These are phyloP conservation scores for Taxawa tesnikishii DNA, from an alignment of 2,329 filamentous ascomycete species.

Conservation along the genomic window DNA sequence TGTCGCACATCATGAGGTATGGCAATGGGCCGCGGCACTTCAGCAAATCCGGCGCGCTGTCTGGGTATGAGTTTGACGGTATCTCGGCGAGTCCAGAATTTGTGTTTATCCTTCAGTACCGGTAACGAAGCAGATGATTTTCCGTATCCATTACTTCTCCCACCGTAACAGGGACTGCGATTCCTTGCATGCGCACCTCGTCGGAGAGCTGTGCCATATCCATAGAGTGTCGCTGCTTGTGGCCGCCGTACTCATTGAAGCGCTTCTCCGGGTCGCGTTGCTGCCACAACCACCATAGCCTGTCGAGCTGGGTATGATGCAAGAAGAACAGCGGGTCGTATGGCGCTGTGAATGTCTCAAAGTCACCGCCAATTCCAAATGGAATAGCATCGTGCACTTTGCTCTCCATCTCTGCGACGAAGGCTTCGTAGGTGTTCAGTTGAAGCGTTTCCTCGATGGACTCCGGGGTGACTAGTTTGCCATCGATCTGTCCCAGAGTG, in stretches of 20 bases:
- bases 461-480: slow-evolving; percentile 9
- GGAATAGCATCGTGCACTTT: slow-evolving; percentile 13
- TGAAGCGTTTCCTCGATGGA: slow-evolving; percentile 10
- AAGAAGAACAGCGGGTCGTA: slow-evolving; percentile 9
- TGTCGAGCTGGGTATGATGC: slow-evolving; percentile 9
- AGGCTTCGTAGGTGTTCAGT: slow-evolving; percentile 8
- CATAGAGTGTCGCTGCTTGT: slow-evolving; percentile 8
- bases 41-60: no score
- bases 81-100: no score
- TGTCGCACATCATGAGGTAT: no score
- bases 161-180: slow-evolving; percentile 10
- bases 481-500: slow-evolving; percentile 10
- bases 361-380: slow-evolving; percentile 13
- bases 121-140: slow-evolving; percentile 12
- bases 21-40: no score
- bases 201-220: slow-evolving; percentile 12
- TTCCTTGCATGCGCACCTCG: slow-evolving; percentile 9
- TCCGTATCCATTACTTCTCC: slow-evolving; percentile 12
- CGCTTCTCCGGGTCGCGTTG: slow-evolving; percentile 8
- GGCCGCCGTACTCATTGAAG: slow-evolving; percentile 7
- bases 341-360: slow-evolving; percentile 13
- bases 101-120: no score
- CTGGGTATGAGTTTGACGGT: no score
- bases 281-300: slow-evolving; percentile 10
- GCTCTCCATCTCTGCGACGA: slow-evolving; percentile 11